These are phyloP conservation scores for Phytophthora constricta DNA, from an alignment of 352 stramenopile species.

Conservation along the genomic window DNA sequence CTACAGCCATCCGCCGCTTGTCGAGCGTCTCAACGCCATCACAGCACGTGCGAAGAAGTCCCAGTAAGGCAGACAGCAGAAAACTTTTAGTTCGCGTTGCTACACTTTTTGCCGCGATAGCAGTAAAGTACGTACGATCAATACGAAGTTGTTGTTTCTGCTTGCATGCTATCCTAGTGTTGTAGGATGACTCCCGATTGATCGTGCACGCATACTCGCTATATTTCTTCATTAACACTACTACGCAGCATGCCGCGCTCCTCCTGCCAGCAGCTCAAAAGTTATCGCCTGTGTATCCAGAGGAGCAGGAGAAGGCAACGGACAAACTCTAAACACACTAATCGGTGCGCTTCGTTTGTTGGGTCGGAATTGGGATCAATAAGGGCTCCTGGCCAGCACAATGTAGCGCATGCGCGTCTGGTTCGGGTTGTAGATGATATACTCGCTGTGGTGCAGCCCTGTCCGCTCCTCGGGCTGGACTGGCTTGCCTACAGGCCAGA, in stretches of 20 bases:
- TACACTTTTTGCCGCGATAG: neutral
- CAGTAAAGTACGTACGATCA: slow-evolving; percentile 11
- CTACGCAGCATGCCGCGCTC: slow-evolving; percentile 19
- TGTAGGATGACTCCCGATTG: too few species aligned
- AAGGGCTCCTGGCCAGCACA: slow-evolving; percentile 58
- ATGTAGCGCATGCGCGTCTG: slow-evolving; percentile 87
- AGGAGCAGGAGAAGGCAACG: slow-evolving; percentile 18
- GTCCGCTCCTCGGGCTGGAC: slow-evolving; percentile 60
- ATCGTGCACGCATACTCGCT: slow-evolving; percentile 20
- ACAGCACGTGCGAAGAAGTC: slow-evolving; percentile 63
- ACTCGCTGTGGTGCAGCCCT: slow-evolving; percentile 80
- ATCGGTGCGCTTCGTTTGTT: slow-evolving; percentile 20
- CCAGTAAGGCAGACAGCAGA: slow-evolving; percentile 40
- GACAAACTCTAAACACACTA: slow-evolving; percentile 33
- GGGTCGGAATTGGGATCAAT: slow-evolving; percentile 25
- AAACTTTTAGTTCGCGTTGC: too few species aligned
- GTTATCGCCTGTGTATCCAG: slow-evolving; percentile 15
- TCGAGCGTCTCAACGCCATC: slow-evolving; percentile 96
- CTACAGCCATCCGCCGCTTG: slow-evolving; percentile 97
- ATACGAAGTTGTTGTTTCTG: too few species aligned
- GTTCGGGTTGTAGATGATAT: slow-evolving; percentile 85
- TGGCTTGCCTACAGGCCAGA: slow-evolving; percentile 74
- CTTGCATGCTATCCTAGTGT: too few species aligned
- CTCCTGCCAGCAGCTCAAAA: slow-evolving; percentile 18
- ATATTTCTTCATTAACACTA: slow-evolving; percentile 29